Evolutionary conservation across 2,329 filamentous ascomycete genomes (phyloP).

Genomic region (Aspergillus ruber): DNA sequence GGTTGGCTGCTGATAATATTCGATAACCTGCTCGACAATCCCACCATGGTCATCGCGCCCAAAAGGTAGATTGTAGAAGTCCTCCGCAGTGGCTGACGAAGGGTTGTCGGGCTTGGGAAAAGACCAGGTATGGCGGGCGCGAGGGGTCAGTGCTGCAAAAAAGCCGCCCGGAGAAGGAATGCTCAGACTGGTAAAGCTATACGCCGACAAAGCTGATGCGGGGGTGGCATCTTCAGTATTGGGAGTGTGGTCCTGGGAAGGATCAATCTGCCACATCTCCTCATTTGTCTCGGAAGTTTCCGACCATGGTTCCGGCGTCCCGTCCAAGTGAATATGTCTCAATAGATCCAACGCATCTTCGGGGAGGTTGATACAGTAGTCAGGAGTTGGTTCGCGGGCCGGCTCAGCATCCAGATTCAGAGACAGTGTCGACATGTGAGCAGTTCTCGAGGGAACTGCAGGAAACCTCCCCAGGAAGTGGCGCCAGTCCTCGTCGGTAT

Average conservation of each 20-base stretch:
- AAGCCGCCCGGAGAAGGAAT: conserved; percentile 90
- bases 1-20: conserved; percentile 43
- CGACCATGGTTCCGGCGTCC: conserved; percentile 34
- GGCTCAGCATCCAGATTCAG: conserved; percentile 12
- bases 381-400: conserved; percentile 23
- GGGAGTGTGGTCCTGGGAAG: conserved; percentile 42
- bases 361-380: conserved; percentile 63
- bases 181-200: conserved; percentile 71
- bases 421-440: conserved; percentile 13
- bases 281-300: conserved; percentile 45
- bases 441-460: conserved; percentile 24
- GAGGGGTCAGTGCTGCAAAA: conserved; percentile 75
- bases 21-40: conserved; percentile 62
- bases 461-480: conserved; percentile 37
- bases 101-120: conserved; percentile 55
- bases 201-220: conserved; percentile 54
- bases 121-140: conserved; percentile 76
- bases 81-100: conserved; percentile 83
- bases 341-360: conserved; percentile 74
- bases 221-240: conserved; percentile 43
- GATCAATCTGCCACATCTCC: conserved; percentile 58
- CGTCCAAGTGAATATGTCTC: conserved; percentile 60
- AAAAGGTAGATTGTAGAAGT: conserved; percentile 86
- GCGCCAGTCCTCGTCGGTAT: conserved; percentile 54
- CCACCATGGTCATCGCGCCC: conserved; percentile 39